Evolutionary conservation across 805 yeast genomes (phyloP), one percentile per base, ranked within the genome.

Genomic region (Ascoidea tarda): DNA sequence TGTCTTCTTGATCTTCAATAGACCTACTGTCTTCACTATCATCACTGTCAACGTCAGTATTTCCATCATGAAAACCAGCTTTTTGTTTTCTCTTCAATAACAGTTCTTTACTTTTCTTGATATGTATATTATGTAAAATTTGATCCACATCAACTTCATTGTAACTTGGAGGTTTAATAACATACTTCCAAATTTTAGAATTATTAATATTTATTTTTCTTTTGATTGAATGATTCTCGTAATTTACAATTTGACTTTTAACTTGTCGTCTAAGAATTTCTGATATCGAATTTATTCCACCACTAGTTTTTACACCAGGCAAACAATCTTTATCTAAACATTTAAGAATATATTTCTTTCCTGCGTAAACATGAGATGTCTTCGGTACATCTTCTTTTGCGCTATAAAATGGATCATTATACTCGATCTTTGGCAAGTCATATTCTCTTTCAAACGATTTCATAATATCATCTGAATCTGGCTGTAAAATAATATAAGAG

Each of bases 321-420:
- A 74, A 54, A 50, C 68, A 60, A 16, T 62, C 53, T 6, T 66
- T 44, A 52, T 74, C 69, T 2, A 63, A 59, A 0, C 80, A 75
- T 10, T 66, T 63, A 1, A 85, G 64, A 1, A 66, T 67, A 55
- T 81, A 79, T 57, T 75, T 78, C 55, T 74, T 78, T 5, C 89
- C 90, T 1, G 90, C 90, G 65, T 79, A 82, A 0, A 77, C 65
- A 52, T 83, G 75, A 0, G 91, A 82, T 8, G 65, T 63, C 5
- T 64, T 59, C 1, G 78, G 82, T 5, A 75, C 67, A 58, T 87
- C 90, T 1, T 64, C 59, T 0, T 69, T 58, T 14, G 74, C 71
- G 32, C 81, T 74, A 58, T 79, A 90, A 57, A 67, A 79, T 0
- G 96, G 95, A 56, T 78, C 84, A 1, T 59, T 53, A 60, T 84